These are phyloP conservation scores for Pecoramyces ruminantium DNA, from an alignment of 192 early-diverging fungal genomes.

Conservation along the genomic window DNA sequence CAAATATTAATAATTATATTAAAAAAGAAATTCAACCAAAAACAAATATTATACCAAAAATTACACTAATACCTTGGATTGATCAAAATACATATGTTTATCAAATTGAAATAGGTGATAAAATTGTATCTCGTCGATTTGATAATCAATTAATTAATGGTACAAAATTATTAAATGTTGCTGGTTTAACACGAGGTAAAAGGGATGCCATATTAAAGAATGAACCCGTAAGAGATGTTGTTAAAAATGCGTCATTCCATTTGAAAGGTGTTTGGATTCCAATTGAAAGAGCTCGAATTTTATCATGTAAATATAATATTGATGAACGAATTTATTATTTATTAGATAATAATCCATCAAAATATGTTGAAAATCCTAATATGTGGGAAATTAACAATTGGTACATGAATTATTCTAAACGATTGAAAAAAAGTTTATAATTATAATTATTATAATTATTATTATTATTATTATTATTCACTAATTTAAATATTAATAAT, in stretches of 20 bases:
- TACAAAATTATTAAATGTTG: conserved; percentile 72
- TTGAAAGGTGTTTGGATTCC: conserved; percentile 64
- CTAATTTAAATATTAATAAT: too few relatives aligned
- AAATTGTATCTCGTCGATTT: conserved; percentile 9
- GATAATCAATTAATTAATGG: conserved; percentile 78
- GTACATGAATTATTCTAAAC: background rate
- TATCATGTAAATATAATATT: background rate
- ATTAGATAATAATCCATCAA: background rate
- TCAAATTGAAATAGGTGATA: background rate
- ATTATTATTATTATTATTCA: too few relatives aligned
- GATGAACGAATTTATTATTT: background rate
- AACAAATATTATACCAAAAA: background rate
- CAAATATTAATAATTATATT: too few relatives aligned
- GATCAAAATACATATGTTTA: background rate
- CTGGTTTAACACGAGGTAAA: conserved; percentile 73
- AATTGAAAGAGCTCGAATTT: background rate
- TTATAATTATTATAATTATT: too few relatives aligned
- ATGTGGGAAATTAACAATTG: background rate
- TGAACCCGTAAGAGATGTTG: conserved; percentile 65
- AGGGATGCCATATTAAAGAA: conserved; percentile 73
- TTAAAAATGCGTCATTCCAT: conserved; percentile 75
- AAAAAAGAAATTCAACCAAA: too few relatives aligned
- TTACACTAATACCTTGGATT: background rate
- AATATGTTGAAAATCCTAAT: background rate
- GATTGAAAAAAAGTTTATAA: background rate